Conservation (phyloP, 2,329 filamentous ascomycete species). For the Alternaria sp. region DNA sequence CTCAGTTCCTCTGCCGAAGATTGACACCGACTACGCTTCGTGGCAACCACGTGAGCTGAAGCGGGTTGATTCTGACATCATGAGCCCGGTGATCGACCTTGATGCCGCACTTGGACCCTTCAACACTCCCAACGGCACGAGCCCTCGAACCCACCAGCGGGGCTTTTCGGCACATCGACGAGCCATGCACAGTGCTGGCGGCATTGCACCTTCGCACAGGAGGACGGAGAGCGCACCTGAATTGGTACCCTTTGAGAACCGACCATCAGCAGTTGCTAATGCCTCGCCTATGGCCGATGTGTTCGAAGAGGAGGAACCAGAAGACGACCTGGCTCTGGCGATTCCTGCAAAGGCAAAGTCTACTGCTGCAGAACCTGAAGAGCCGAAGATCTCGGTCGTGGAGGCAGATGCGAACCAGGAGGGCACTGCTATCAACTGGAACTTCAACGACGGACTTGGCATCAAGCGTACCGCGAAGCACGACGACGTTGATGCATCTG, state of each 20-base stretch:
- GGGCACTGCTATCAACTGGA: conserved; percentile 53
- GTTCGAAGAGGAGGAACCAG: conserved; percentile 80
- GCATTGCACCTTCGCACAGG: conserved; percentile 78
- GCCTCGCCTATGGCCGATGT: conserved; percentile 83
- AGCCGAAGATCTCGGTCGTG: conserved; percentile 55
- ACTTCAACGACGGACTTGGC: conserved; percentile 50
- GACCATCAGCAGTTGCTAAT: conserved; percentile 59
- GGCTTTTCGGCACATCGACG: conserved; percentile 59
- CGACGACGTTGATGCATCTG: conserved; percentile 14
- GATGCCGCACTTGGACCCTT: conserved; percentile 93
- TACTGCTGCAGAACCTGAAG: conserved; percentile 41
- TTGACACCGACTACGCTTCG: conserved; percentile 45
- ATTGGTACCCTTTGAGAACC: conserved; percentile 73
- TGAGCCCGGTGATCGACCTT: conserved; percentile 86
- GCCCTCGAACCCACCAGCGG: conserved; percentile 59
- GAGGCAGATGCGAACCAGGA: conserved; percentile 51
- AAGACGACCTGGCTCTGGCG: conserved; percentile 57
- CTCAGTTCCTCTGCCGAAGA: conserved; percentile 28
- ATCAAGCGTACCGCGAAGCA: conserved; percentile 34
- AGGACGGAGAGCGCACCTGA: conserved; percentile 82
- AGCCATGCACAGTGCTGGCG: conserved; percentile 77
- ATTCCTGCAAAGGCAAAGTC: conserved; percentile 18
- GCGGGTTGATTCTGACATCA: conserved; percentile 61
- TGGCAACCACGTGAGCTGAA: conserved; percentile 48
- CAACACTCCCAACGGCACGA: conserved; percentile 78